These are phyloP conservation scores for Colletotrichum sublineola DNA, from an alignment of 2,329 filamentous ascomycete species.

Conservation along the genomic window DNA sequence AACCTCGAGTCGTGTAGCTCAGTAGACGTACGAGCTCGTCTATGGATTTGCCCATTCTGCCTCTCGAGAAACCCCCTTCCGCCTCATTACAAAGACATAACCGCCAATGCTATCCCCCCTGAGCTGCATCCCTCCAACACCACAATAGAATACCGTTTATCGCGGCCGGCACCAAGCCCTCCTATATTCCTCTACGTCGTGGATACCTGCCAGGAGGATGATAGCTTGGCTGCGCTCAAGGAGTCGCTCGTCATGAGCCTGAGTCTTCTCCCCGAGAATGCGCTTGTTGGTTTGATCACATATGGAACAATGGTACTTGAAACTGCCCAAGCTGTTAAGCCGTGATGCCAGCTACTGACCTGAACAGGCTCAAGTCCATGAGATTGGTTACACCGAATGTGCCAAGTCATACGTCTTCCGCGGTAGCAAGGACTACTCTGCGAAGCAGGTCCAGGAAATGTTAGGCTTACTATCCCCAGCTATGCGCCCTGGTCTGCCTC, in stretches of 20 bases:
- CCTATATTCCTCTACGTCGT: slow-evolving; percentile 91
- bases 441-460: slow-evolving; percentile 99
- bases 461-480: slow-evolving; percentile 83
- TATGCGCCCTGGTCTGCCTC: slow-evolving; percentile 80
- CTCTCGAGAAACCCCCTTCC: slow-evolving; percentile 86
- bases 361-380: slow-evolving; percentile 88
- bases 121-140: slow-evolving; percentile 86
- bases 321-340: background rate
- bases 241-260: slow-evolving; percentile 90
- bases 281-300: slow-evolving; percentile 85
- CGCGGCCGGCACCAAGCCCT: slow-evolving; percentile 84
- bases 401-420: slow-evolving; percentile 99
- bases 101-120: slow-evolving; percentile 83
- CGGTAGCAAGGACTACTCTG: slow-evolving; percentile 97
- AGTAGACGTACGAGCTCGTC: slow-evolving; percentile 84
- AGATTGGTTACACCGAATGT: slow-evolving; percentile 97
- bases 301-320: slow-evolving; percentile 88
- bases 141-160: slow-evolving; percentile 89
- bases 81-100: slow-evolving; percentile 91
- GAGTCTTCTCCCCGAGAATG: slow-evolving; percentile 83
- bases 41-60: slow-evolving; percentile 93
- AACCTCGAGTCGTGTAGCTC: slow-evolving; percentile 65
- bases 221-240: slow-evolving; percentile 85
- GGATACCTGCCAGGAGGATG: slow-evolving; percentile 89
- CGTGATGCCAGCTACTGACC: background rate